Percentiles rank a stretch among this genome's conserved stretches.
phyloP scores from a whole-genome alignment of 768 basidiomycete genomes.

The Trametes gibbosa region DNA sequence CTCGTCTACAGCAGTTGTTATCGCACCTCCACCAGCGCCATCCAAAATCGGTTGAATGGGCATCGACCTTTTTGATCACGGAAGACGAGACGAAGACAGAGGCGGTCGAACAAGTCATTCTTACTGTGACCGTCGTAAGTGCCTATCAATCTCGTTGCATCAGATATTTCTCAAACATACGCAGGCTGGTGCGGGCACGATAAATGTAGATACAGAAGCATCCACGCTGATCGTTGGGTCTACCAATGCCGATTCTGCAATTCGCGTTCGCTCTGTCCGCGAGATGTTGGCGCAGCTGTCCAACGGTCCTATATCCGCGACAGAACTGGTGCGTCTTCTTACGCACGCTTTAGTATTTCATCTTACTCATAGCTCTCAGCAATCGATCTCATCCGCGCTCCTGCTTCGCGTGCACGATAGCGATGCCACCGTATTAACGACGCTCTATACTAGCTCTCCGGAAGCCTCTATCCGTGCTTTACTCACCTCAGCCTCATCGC shows the following conservation, averaged over 20 bases:
- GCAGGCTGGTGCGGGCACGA: constrained; percentile 10
- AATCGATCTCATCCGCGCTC: constrained; percentile 60
- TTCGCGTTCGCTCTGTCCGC: constrained; percentile 59
- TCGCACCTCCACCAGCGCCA: constrained; percentile 65
- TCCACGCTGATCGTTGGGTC: constrained; percentile 46
- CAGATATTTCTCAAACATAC: not conserved
- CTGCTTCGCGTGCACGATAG: constrained; percentile 69
- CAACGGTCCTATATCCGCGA: constrained; percentile 27
- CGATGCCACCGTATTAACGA: constrained; percentile 56
- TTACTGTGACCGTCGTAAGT: constrained; percentile 58
- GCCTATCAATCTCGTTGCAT: not conserved
- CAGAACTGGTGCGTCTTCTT: constrained; percentile 42
- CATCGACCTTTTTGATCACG: constrained; percentile 37
- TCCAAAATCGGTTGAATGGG: constrained; percentile 45
- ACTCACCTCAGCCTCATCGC: not conserved
- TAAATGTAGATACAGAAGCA: constrained; percentile 23
- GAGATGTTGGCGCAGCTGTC: constrained; percentile 46
- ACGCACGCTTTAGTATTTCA: not conserved
- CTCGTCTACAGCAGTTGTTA: constrained; percentile 38
- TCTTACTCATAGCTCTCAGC: constrained; percentile 33
- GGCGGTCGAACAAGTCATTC: constrained; percentile 49
- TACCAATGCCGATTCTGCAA: constrained; percentile 56
- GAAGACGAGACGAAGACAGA: constrained; percentile 34
- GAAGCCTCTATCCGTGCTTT: constrained; percentile 31
- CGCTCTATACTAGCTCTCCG: constrained; percentile 57